Evolutionary conservation across 2,329 filamentous ascomycete genomes (phyloP), one percentile per base, ranked within the genome.

Genomic region (Clonostachys solani): DNA sequence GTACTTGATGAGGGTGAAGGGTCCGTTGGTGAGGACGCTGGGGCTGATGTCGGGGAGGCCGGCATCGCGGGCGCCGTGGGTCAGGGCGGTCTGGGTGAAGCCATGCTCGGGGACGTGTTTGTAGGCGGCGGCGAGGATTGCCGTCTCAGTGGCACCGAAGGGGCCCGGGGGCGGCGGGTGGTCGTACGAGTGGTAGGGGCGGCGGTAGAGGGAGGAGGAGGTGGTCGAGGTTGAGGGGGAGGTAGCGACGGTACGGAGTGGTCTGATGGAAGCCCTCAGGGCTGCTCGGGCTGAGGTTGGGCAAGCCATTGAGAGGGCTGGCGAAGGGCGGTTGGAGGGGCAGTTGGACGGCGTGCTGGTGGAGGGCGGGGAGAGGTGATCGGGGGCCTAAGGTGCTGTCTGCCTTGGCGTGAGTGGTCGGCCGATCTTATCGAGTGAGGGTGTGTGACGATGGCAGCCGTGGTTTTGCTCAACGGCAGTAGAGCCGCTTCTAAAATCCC

Each of bases 31-130:
- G 47, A 99, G 83, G 17, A 96, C 73, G 60, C 90, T 92, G 10
- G 88, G 83, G 49, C 89, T 92, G 49, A 92, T 90, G 61, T 94
- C 89, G 45, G 90, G 83, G 64, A 92, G 96, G 41, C 92, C 91
- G 16, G 85, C 83, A 59, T 96, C 90, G 59, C 83, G 83, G 50
- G 89, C 89, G 51, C 92, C 94, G 18, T 87, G 78, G 40, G 81
- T 79, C 10, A 99, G 77, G 1, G 92, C 75, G 17, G 80, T 75
- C 43, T 76, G 71, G 0, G 89, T 89, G 75, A 97, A 99, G 62
- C 94, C 94, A 63, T 90, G 80, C 44, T 77, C 66, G 16, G 91
- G 90, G 10, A 97, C 83, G 64, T 95, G 87, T 33, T 70, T 63
- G 57, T 94, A 81, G 16, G 92, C 87, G n/a, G 90, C 83, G 42